phyloP scores from a whole-genome alignment of 2,329 filamentous ascomycete species.

The Ophiostoma sp. region DNA sequence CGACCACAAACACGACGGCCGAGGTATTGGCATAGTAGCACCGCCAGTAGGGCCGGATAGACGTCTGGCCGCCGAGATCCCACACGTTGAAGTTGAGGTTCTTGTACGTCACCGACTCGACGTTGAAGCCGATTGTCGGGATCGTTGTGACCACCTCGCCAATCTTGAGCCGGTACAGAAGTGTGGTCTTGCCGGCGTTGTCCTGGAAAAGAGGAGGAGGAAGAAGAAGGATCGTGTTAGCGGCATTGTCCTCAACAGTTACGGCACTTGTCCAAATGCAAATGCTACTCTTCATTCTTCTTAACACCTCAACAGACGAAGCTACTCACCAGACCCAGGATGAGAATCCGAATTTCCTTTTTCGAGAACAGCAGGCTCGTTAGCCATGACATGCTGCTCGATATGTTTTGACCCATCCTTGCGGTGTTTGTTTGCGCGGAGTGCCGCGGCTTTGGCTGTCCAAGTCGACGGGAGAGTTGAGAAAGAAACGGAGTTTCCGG shows the following conservation, averaged over 20 bases:
- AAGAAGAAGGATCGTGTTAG: neutral
- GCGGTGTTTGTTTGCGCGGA: neutral
- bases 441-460: conserved; percentile 10
- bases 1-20: conserved; percentile 97
- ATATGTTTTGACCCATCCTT: conserved; percentile 65
- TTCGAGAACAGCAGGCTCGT: conserved; percentile 80
- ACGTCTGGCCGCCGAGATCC: conserved; percentile 98
- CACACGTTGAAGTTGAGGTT: conserved; percentile 99
- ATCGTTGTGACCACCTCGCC: conserved; percentile 99
- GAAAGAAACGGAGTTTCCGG: neutral
- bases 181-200: conserved; percentile 96
- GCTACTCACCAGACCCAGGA: conserved; percentile 77
- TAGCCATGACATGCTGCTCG: conserved; percentile 66
- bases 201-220: conserved; percentile 59
- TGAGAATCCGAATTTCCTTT: conserved; percentile 97
- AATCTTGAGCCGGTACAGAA: conserved; percentile 97
- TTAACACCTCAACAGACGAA: neutral
- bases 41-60: conserved; percentile 96
- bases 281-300: neutral
- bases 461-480: neutral
- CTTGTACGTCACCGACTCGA: conserved; percentile 97
- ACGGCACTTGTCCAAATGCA: neutral
- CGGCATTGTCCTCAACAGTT: neutral
- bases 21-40: conserved; percentile 99
- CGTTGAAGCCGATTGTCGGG: conserved; percentile 98